Conservation (phyloP, 2,329 filamentous ascomycete species). For the Akanthomyces lecanii region DNA sequence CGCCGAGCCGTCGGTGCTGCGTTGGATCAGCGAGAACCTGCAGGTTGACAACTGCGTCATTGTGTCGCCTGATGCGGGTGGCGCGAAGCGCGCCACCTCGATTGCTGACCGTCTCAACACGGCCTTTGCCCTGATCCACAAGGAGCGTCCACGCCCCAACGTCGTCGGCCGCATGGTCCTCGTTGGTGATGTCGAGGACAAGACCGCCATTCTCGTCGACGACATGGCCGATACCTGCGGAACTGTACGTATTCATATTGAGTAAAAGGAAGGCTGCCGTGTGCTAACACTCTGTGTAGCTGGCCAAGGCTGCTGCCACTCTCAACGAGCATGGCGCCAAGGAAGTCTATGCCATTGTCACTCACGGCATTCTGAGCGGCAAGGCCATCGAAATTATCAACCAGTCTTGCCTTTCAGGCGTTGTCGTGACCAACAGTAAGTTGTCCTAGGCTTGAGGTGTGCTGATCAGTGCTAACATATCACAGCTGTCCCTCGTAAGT, state of each 20-base stretch:
- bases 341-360: conserved; percentile 91
- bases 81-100: conserved; percentile 87
- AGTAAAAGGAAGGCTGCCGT: not conserved
- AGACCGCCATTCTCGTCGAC: conserved; percentile 92
- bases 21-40: conserved; percentile 87
- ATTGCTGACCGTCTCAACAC: conserved; percentile 90
- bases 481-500: conserved; percentile 34
- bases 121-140: conserved; percentile 92
- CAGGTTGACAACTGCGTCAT: conserved; percentile 82
- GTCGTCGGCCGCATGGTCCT: conserved; percentile 89
- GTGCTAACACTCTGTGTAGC: conserved; percentile 27
- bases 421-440: conserved; percentile 83
- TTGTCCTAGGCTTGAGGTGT: conserved; percentile 14
- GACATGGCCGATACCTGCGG: conserved; percentile 98
- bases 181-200: conserved; percentile 88
- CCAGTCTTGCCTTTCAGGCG: conserved; percentile 66
- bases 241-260: conserved; percentile 42
- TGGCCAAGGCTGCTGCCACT: conserved; percentile 80
- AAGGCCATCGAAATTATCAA: conserved; percentile 86
- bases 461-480: conserved; percentile 23
- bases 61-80: conserved; percentile 90
- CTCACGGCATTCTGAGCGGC: conserved; percentile 85
- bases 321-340: conserved; percentile 82
- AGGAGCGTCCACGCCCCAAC: conserved; percentile 81
- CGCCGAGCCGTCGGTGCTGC: conserved; percentile 84